Evolutionary conservation across 2,329 filamentous ascomycete genomes (phyloP), one percentile per base, ranked within the genome.

Genomic region (Albophoma yamanashiensis): DNA sequence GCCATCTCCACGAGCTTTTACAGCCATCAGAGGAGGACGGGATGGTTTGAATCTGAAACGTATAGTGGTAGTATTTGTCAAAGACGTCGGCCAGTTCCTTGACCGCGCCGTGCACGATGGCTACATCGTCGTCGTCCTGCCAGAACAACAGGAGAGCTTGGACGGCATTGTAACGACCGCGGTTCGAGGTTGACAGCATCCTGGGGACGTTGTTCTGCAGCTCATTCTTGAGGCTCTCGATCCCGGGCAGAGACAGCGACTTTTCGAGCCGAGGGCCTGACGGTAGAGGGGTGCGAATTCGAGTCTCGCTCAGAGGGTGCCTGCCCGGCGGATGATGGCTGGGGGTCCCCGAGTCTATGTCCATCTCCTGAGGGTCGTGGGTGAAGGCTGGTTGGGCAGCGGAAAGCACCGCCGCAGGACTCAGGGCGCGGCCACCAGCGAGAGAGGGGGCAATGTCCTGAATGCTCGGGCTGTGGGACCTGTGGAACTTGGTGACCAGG

Each of bases 221-320:
- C 27, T 83, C 80, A 34, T 78, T 76, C 64, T 78, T 80, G 42
- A 82, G 69, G 56, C 72, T 77, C 59, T 83, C 80, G 34, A 80
- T 78, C 7, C 78, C 78, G 4, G 80, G 79, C 34, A 83, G 64
- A 8, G 77, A 76, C 2, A 78, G 66, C 5, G 78, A 75, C 66
- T 80, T 82, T 59, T 83, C 81, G 8, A 80, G 71, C n/a, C 80
- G 76, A 5, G 81, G 82, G 0, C 80, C 82, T 0, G 81, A 81
- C 0, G 82, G 82, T 11, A 85, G 68, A 15, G 82, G 82, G 2
- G 81, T 85, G 55, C 82, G 78, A 47, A 82, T 77, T 45, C 79
- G 80, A 4, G 78, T 66, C 56, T 83, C 81, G 65, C 72, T 78
- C 36, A 78, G 66, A 20, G 74, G 69, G 39, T 74, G 70, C 38